Conservation (phyloP, 1,284 basidiomycete species). For the Ustilago xerochloae region DNA sequence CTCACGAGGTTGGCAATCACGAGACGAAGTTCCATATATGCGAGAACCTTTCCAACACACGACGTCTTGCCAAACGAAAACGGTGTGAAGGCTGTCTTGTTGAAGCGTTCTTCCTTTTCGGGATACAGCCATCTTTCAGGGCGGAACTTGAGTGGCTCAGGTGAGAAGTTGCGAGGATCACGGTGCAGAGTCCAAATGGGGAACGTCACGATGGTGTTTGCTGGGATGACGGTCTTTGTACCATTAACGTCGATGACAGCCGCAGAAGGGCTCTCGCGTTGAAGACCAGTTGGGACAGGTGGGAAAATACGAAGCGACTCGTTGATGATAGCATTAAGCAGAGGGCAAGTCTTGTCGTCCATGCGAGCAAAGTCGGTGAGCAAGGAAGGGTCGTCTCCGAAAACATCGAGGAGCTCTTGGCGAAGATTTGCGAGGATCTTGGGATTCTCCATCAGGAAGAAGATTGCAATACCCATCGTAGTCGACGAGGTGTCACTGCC, state of each 20-base stretch:
- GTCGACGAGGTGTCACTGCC: slow-evolving; percentile 45
- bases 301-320: slow-evolving; percentile 42
- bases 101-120: slow-evolving; percentile 23
- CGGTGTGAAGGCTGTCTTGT: slow-evolving; percentile 29
- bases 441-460: slow-evolving; percentile 27
- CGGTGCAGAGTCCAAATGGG: slow-evolving; percentile 39
- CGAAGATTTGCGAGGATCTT: slow-evolving; percentile 14
- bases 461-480: slow-evolving; percentile 36
- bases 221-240: slow-evolving; percentile 16
- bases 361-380: slow-evolving; percentile 25
- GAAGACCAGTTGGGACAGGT: slow-evolving; percentile 35
- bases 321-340: slow-evolving; percentile 48
- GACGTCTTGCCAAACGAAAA: slow-evolving; percentile 42
- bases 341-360: slow-evolving; percentile 28
- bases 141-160: slow-evolving; percentile 30
- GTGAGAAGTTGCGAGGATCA: slow-evolving; percentile 35
- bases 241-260: slow-evolving; percentile 26
- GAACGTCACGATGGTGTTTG: slow-evolving; percentile 24
- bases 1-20: slow-evolving; percentile 28
- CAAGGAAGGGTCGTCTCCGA: slow-evolving; percentile 16
- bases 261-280: slow-evolving; percentile 15
- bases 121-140: slow-evolving; percentile 35
- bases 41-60: slow-evolving; percentile 38
- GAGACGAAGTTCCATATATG: slow-evolving; percentile 34
- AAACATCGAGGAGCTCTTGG: slow-evolving; percentile 27